Base-by-base conservation (phyloP, 306 rosid genomes). In the Luffa acutangula region DNA sequence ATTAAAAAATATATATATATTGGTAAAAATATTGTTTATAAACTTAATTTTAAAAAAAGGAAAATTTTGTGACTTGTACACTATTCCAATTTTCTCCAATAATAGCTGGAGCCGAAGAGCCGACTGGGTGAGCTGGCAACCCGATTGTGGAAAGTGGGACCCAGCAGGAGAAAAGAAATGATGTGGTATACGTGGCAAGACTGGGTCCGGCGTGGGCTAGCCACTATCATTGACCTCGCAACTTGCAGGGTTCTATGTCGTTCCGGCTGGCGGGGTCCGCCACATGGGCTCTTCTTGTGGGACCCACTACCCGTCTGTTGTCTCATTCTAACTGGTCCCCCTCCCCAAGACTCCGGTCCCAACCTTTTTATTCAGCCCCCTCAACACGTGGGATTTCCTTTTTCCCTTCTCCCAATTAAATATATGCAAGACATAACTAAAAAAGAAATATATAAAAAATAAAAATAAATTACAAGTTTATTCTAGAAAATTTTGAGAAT, bases 131-230 rank as follows among this genome's bases (percentile, higher is more conserved):
- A 8, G 63, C 7, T 57, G 63, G 63, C 33, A 13, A 17, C 11
- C 12, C 33, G 11, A n/a, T 57, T 25, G 67, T 11, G 67, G 42
- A 62, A 58, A 9, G 37, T 20, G 54, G 51, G 18, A 42, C 15
- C 75, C 36, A 43, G 13, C 3, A 31, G 11, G 12, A 37, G 48
- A 65, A 2, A 69, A 69, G 15, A 11, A 70, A 20, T 80, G 90
- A 91, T 93, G 49, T 64, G 31, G 79, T 81, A 78, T 75, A 81
- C 82, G 79, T 83, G 86, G 88, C 92, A 91, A 89, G 87, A 87
- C 63, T 58, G 80, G 72, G 89, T 87, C 88, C 83, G 87, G 95
- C 87, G 91, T 90, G 95, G 86, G 89, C 87, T 84, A 86, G 87
- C 91, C 89, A 71, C 67, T 79, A 89, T 90, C 81, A 90, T 90